A percentile compares a stretch with the other conserved stretches of the same genome.
Conservation (phyloP, 805 yeast species). For the Suhomyces sp. region DNA sequence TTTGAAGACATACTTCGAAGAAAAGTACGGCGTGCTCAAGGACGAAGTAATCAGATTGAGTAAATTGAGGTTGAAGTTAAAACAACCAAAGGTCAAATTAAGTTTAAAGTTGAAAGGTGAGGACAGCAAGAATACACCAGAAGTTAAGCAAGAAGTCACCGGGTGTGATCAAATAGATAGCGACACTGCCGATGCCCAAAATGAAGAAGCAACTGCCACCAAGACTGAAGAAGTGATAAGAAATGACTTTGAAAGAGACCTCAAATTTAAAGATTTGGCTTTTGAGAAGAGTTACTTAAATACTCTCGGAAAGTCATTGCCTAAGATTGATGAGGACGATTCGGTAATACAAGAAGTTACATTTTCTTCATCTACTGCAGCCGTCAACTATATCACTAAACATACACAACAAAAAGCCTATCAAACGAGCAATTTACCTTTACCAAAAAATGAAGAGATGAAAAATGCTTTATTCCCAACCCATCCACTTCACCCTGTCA, state of each 20-base stretch:
- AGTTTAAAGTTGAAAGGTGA: constrained; percentile 21
- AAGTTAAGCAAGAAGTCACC: constrained; percentile 17
- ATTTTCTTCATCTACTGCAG: constrained; percentile 29
- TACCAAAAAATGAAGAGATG: constrained; percentile 25
- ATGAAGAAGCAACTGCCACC: constrained; percentile 10
- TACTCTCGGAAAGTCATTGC: constrained; percentile 30
- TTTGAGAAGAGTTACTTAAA: constrained; percentile 7
- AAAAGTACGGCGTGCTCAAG: constrained; percentile 33
- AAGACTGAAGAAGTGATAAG: constrained; percentile 10
- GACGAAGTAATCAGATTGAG: constrained; percentile 18
- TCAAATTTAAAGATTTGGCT: constrained; percentile 5
- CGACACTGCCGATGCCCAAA: constrained; percentile 11
- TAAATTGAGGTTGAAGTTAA: constrained; percentile 28
- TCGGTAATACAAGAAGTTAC: constrained; percentile 39
- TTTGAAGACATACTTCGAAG: constrained; percentile 53
- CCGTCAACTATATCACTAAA: constrained; percentile 10
- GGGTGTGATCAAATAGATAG: constrained; percentile 1
- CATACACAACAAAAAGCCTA: constrained; percentile 11
- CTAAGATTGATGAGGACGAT: constrained; percentile 26
- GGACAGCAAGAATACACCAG: constrained; percentile 15
- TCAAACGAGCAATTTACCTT: constrained; percentile 13
- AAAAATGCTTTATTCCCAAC: constrained; percentile 35
- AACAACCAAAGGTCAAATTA: constrained; percentile 30
- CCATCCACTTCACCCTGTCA: constrained; percentile 22
- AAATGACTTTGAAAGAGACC: constrained; percentile 4